phyloP scores from a whole-genome alignment of 768 basidiomycete genomes.

The Phallus indusiatus region DNA sequence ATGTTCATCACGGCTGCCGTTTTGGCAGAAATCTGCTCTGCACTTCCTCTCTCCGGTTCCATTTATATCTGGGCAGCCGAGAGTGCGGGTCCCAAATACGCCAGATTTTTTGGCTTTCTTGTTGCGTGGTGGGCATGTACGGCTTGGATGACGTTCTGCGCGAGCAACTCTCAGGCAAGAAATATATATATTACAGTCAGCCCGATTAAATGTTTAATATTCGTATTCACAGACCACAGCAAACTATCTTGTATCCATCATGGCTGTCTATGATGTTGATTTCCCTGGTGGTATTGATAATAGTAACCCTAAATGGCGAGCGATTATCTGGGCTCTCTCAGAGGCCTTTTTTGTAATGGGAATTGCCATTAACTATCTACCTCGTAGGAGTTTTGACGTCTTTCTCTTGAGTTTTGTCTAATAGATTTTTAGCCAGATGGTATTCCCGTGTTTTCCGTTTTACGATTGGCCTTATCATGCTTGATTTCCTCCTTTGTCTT shows the following conservation, averaged over 20 bases:
- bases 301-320: conserved; percentile 76
- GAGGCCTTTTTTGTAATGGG: conserved; percentile 62
- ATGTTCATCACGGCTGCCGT: conserved; percentile 84
- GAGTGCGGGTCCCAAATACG: conserved; percentile 81
- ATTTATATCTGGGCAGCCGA: conserved; percentile 96
- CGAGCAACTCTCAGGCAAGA: conserved; percentile 76
- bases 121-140: conserved; percentile 93
- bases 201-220: background rate
- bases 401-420: background rate
- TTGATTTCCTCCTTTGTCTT: conserved; percentile 81
- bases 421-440: conserved; percentile 16
- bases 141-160: conserved; percentile 94
- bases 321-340: conserved; percentile 75
- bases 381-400: conserved; percentile 37
- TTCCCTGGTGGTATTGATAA: conserved; percentile 73
- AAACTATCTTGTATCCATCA: conserved; percentile 81
- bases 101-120: conserved; percentile 77
- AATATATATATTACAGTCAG: background rate
- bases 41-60: conserved; percentile 77
- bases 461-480: conserved; percentile 62
- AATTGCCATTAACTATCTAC: conserved; percentile 79
- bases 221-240: conserved; percentile 55
- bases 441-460: conserved; percentile 76
- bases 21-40: conserved; percentile 86
- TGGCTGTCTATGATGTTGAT: conserved; percentile 68